Evolutionary conservation across 257 asterid species (phyloP).

Genomic region (Solanum pennellii): DNA sequence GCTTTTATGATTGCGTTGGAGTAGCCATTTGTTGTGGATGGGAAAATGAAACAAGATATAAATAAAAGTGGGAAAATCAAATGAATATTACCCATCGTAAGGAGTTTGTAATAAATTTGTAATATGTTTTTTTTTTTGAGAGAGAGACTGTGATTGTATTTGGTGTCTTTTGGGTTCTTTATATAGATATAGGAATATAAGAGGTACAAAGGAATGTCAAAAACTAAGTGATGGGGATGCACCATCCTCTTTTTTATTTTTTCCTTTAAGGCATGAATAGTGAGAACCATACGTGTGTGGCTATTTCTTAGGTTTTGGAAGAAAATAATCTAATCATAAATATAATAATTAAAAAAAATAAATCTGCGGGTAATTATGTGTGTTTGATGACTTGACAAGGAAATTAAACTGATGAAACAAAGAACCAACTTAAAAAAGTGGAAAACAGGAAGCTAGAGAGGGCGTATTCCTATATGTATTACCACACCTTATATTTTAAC

Average conservation of each 20-base stretch:
- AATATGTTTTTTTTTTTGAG: not conserved
- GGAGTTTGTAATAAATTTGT: not conserved
- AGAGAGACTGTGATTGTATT: not conserved
- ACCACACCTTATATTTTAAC: not conserved
- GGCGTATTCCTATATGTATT: not conserved
- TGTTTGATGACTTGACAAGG: not conserved
- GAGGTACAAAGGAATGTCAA: not conserved
- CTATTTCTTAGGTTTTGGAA: not conserved
- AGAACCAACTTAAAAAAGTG: not conserved
- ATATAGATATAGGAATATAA: not conserved
- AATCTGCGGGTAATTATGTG: not conserved
- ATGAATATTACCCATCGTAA: not conserved
- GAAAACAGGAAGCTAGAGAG: not conserved
- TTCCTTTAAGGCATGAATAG: not conserved
- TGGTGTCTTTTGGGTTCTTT: not conserved
- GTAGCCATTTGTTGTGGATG: constrained; percentile 9
- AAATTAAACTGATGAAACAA: not conserved
- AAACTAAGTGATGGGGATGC: not conserved
- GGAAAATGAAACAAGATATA: constrained; percentile 11
- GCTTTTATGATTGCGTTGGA: constrained; percentile 18
- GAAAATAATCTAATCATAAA: not conserved
- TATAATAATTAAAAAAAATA: not conserved
- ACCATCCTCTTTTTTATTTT: not conserved
- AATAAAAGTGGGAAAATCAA: not conserved
- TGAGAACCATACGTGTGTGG: not conserved